phyloP scores from a whole-genome alignment of 2,329 filamentous ascomycete genomes.

The Dactylonectria estremocensis region DNA sequence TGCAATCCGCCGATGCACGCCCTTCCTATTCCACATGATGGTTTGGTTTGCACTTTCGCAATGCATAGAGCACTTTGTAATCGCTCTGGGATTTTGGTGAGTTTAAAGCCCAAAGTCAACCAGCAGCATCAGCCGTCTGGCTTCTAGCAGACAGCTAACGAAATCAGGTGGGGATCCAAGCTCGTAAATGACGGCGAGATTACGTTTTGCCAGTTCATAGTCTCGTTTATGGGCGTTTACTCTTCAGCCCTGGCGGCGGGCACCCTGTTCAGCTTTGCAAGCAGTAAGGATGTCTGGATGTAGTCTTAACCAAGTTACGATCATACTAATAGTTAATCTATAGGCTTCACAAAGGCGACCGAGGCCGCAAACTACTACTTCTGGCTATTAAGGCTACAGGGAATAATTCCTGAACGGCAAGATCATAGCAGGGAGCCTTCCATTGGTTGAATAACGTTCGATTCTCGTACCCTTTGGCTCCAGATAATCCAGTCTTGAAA shows the following conservation, averaged over 20 bases:
- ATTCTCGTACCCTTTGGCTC: too few species aligned
- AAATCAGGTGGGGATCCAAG: slow-evolving; percentile 52
- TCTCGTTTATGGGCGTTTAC: slow-evolving; percentile 65
- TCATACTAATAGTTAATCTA: neutral
- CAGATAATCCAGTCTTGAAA: too few species aligned
- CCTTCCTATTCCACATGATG: slow-evolving; percentile 49
- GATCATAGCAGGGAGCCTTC: too few species aligned
- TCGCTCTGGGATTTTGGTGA: slow-evolving; percentile 57
- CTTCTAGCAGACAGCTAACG: too few species aligned
- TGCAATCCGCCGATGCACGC: slow-evolving; percentile 40
- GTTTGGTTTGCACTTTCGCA: slow-evolving; percentile 54
- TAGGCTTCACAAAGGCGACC: slow-evolving; percentile 64
- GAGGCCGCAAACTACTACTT: slow-evolving; percentile 64
- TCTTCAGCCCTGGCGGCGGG: slow-evolving; percentile 57
- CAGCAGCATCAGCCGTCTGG: too few species aligned
- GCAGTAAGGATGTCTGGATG: slow-evolving; percentile 48
- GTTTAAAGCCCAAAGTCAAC: too few species aligned
- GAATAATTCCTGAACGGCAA: slow-evolving; percentile 6
- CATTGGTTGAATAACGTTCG: too few species aligned
- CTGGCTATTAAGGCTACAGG: slow-evolving; percentile 52
- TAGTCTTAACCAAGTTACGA: too few species aligned
- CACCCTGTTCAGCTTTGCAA: slow-evolving; percentile 60
- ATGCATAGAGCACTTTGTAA: slow-evolving; percentile 52
- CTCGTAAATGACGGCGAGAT: slow-evolving; percentile 58
- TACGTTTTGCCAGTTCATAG: slow-evolving; percentile 65